A percentile compares a stretch with the other conserved stretches of the same genome.
These are phyloP conservation scores for Ogataea corticis DNA, from an alignment of 805 yeast species.

Conservation along the genomic window DNA sequence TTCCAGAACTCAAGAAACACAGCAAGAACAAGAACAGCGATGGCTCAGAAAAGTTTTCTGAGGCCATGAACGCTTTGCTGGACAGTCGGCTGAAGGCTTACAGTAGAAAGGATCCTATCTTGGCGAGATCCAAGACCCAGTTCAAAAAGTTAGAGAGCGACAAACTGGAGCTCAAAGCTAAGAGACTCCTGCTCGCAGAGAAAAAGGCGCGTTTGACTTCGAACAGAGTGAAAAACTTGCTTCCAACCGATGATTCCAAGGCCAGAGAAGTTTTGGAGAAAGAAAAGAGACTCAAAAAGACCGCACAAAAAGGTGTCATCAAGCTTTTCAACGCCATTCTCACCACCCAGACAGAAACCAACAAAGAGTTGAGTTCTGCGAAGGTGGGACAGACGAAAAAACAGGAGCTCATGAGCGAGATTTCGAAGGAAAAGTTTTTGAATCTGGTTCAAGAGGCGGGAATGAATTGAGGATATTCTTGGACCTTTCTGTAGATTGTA, in stretches of 20 bases:
- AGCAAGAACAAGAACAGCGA: conserved; percentile 62
- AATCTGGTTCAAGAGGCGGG: conserved; percentile 85
- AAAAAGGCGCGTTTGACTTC: conserved; percentile 66
- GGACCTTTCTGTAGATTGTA: neutral
- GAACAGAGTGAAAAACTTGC: conserved; percentile 63
- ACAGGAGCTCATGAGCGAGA: conserved; percentile 66
- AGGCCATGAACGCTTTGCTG: conserved; percentile 80
- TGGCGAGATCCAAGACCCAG: conserved; percentile 76
- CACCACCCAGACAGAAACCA: conserved; percentile 80
- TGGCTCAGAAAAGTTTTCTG: conserved; percentile 76
- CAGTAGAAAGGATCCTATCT: conserved; percentile 84
- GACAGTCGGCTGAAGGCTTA: conserved; percentile 87
- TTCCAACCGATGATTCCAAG: conserved; percentile 61
- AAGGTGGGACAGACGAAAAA: conserved; percentile 52
- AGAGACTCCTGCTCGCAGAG: conserved; percentile 65
- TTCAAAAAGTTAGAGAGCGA: conserved; percentile 74
- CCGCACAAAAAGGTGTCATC: conserved; percentile 45
- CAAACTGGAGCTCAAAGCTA: conserved; percentile 82
- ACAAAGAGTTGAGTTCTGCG: conserved; percentile 64
- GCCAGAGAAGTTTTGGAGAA: conserved; percentile 47
- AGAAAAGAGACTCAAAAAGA: conserved; percentile 68
- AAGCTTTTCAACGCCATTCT: conserved; percentile 45
- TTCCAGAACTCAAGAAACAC: conserved; percentile 40
- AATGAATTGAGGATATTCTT: conserved; percentile 25
- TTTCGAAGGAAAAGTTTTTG: conserved; percentile 85